Percentiles rank a stretch among this genome's conserved stretches.
phyloP scores from a whole-genome alignment of 768 basidiomycete genomes.

The Suillus clintonianus region DNA sequence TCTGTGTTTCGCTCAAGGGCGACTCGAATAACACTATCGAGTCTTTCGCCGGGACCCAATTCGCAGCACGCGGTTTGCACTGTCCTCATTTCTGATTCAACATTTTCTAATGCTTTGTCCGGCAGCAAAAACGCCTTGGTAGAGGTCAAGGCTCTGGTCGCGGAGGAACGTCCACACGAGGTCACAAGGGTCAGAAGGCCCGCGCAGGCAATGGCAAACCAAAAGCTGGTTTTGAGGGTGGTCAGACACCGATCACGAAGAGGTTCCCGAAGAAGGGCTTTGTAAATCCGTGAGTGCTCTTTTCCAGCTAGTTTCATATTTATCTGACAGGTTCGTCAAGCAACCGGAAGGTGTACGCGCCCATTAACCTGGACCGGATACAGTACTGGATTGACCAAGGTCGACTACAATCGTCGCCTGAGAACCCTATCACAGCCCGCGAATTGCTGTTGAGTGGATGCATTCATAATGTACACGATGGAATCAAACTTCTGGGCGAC shows the following conservation, averaged over 20 bases:
- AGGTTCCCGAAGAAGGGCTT: slow-evolving; percentile 94
- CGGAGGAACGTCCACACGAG: slow-evolving; percentile 91
- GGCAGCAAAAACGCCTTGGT: slow-evolving; percentile 91
- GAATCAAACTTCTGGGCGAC: slow-evolving; percentile 88
- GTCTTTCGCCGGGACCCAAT: slow-evolving; percentile 67
- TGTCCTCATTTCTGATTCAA: background rate
- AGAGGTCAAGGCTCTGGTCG: slow-evolving; percentile 90
- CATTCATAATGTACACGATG: slow-evolving; percentile 85
- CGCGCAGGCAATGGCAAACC: slow-evolving; percentile 86
- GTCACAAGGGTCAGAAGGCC: slow-evolving; percentile 95
- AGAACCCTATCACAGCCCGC: slow-evolving; percentile 84
- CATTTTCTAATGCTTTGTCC: slow-evolving; percentile 11
- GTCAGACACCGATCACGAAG: slow-evolving; percentile 91
- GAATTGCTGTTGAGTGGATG: slow-evolving; percentile 86
- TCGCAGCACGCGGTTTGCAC: slow-evolving; percentile 65
- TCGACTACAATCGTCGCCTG: slow-evolving; percentile 73
- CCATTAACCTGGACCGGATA: slow-evolving; percentile 84
- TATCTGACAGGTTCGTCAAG: slow-evolving; percentile 39
- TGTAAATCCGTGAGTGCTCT: slow-evolving; percentile 75
- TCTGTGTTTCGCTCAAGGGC: slow-evolving; percentile 34
- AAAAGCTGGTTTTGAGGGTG: slow-evolving; percentile 88
- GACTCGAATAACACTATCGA: slow-evolving; percentile 61
- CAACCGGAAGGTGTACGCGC: slow-evolving; percentile 73
- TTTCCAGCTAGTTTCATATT: slow-evolving; percentile 1
- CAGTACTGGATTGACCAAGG: slow-evolving; percentile 91